These are phyloP conservation scores for Quercus lobata DNA, from an alignment of 331 rosid genomes.

Conservation along the genomic window DNA sequence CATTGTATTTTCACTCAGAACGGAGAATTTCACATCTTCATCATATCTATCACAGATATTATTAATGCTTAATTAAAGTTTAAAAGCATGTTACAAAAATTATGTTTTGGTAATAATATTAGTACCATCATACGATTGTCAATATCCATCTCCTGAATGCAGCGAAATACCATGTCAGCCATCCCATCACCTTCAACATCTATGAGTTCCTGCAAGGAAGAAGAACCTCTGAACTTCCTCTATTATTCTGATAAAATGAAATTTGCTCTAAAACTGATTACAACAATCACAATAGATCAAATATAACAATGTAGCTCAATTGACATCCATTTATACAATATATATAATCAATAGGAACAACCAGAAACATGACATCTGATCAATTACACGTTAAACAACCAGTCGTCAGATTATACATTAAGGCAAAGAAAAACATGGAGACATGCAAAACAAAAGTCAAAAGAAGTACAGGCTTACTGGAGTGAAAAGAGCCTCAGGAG, in stretches of 20 bases:
- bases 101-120: conserved; percentile 14
- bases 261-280: background rate
- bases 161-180: conserved; percentile 99
- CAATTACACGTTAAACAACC: background rate
- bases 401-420: background rate
- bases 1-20: background rate
- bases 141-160: conserved; percentile 99
- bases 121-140: conserved; percentile 98
- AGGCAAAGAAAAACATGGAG: conserved; percentile 1
- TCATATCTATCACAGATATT: conserved; percentile 5
- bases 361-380: background rate
- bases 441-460: conserved; percentile 10
- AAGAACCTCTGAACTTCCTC: background rate
- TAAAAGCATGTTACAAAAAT: conserved; percentile 8
- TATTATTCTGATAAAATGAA: conserved; percentile 2
- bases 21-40: background rate
- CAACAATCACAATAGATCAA: background rate
- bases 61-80: background rate
- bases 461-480: conserved; percentile 59
- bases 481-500: conserved; percentile 99
- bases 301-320: background rate
- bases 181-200: conserved; percentile 99
- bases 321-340: background rate
- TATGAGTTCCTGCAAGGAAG: conserved; percentile 73
- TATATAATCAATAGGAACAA: background rate